Evolutionary conservation across 2,329 filamentous ascomycete species (phyloP), one percentile per base, ranked within the genome.

Genomic region (Monosporascus sp.): DNA sequence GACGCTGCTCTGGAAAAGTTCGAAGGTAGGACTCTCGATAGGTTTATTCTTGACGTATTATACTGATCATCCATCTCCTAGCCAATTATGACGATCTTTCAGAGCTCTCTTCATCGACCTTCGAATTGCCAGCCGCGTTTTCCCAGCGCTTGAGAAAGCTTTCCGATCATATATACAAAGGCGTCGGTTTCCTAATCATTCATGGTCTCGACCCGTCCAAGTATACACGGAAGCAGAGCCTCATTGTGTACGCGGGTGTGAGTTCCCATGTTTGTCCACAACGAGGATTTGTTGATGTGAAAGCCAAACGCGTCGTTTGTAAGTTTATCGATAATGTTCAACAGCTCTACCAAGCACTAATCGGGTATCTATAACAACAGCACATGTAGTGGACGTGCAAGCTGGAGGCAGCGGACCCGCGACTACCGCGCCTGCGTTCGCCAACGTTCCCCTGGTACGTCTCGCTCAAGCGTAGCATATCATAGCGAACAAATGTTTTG

Each of bases 241-340:
- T 58, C 5, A 22, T 53, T 35, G 15, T 58, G 1, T 58, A 52
- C 37, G 57, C 55, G 20, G 57, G 57, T 3, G 50, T 58, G 9
- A 28, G 50, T 15, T n/a, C 55, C 9, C 52, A 58, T 37, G 44
- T 58, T 4, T 52, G 52, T 38, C 48, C 57, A 4, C 52, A 57
- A n/a, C 57, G 49, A 18, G 57, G 55, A 3, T 55, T 57, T 51
- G 3, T 56, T 43, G 55, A 51, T 31, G 50, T 48, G 35, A 20
- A 26, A 22, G 8, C 15, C 17, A 11, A 31, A 11, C n/a, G 6
- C 7, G 8, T 52, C 46, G 8, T 37, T 44, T 15, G 5, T 41
- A 37, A 17, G 44, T 46, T 3, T 20, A 41, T 38, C 37, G 9
- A 49, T 4, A 5, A 15, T 37, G 7, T 14, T 41, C 35, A 28